Evolutionary conservation across 179 eudicot species (phyloP).

Genomic region (Silene coronaria): DNA sequence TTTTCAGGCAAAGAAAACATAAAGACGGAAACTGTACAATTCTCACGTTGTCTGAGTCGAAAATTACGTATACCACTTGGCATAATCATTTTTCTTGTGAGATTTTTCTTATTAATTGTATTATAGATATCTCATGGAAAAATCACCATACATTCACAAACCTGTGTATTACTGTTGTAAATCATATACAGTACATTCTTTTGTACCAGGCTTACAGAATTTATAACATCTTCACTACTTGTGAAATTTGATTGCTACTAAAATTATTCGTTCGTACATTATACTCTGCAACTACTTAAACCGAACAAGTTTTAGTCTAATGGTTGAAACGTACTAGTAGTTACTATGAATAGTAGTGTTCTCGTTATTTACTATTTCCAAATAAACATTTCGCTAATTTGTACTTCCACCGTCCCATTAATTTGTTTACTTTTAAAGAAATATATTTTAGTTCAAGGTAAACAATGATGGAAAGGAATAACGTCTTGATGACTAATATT

Average conservation of each 20-base stretch:
- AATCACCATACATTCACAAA: slow-evolving; percentile 8
- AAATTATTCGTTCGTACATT: no score
- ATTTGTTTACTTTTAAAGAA: no score
- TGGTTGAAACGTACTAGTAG: no score
- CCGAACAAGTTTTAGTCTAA: neutral
- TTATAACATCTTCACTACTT: slow-evolving; percentile 17
- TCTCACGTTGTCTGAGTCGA: neutral
- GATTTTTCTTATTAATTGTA: slow-evolving; percentile 8
- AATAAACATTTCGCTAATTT: no score
- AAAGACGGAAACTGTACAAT: slow-evolving; percentile 6
- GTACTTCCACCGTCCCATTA: no score
- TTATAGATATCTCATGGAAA: slow-evolving; percentile 16
- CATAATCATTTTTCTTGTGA: neutral
- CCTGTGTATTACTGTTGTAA: slow-evolving; percentile 29
- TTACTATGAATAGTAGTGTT: no score
- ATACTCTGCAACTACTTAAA: neutral
- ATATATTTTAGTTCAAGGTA: no score
- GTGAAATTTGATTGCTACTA: slow-evolving; percentile 18
- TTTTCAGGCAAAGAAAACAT: slow-evolving; percentile 33
- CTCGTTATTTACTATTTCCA: no score
- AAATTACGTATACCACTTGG: neutral
- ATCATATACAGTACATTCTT: slow-evolving; percentile 26
- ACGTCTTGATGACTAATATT: neutral
- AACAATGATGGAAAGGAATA: no score
- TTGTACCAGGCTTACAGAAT: slow-evolving; percentile 8